A percentile compares a stretch with the other conserved stretches of the same genome.
These are phyloP conservation scores for Colletotrichum lindemuthianum DNA, from an alignment of 2,329 filamentous ascomycete species.

Conservation along the genomic window DNA sequence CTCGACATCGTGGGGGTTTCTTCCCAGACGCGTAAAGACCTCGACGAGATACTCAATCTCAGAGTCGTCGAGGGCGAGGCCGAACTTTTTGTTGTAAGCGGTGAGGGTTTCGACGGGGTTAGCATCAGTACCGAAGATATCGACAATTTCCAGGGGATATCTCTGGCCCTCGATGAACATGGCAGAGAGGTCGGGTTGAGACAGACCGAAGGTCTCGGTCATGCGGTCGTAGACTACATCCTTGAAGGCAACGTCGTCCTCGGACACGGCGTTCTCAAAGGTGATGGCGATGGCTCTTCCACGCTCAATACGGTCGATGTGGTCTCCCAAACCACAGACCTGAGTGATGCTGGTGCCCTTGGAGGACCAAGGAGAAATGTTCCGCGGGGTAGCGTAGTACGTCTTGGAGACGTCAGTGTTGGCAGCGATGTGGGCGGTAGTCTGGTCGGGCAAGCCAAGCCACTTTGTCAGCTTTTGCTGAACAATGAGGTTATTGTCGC, in stretches of 20 bases:
- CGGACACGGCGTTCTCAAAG: slow-evolving; percentile 60
- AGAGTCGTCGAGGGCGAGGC: slow-evolving; percentile 85
- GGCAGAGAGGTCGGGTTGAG: slow-evolving; percentile 72
- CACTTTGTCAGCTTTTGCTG: slow-evolving; percentile 51
- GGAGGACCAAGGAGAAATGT: slow-evolving; percentile 97
- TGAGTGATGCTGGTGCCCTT: slow-evolving; percentile 94
- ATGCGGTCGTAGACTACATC: slow-evolving; percentile 91
- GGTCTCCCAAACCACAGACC: slow-evolving; percentile 82
- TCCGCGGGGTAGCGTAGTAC: slow-evolving; percentile 79
- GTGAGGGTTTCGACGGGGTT: slow-evolving; percentile 78
- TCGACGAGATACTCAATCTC: slow-evolving; percentile 97
- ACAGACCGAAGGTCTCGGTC: slow-evolving; percentile 82
- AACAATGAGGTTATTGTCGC: slow-evolving; percentile 53
- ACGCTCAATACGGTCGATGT: slow-evolving; percentile 83
- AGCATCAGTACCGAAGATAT: slow-evolving; percentile 73
- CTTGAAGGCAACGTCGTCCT: slow-evolving; percentile 64
- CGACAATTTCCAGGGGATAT: slow-evolving; percentile 76
- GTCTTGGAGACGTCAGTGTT: slow-evolving; percentile 49
- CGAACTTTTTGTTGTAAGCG: slow-evolving; percentile 84
- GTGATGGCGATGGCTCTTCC: slow-evolving; percentile 80
- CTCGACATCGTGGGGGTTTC: slow-evolving; percentile 87
- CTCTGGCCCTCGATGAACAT: slow-evolving; percentile 81
- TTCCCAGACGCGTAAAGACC: slow-evolving; percentile 53
- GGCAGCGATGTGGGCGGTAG: slow-evolving; percentile 58
- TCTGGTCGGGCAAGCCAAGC: slow-evolving; percentile 52